Evolutionary conservation across 371 early-diverging fungal species (phyloP), one percentile per base, ranked within the genome.

Genomic region (Apophysomyces sp.): DNA sequence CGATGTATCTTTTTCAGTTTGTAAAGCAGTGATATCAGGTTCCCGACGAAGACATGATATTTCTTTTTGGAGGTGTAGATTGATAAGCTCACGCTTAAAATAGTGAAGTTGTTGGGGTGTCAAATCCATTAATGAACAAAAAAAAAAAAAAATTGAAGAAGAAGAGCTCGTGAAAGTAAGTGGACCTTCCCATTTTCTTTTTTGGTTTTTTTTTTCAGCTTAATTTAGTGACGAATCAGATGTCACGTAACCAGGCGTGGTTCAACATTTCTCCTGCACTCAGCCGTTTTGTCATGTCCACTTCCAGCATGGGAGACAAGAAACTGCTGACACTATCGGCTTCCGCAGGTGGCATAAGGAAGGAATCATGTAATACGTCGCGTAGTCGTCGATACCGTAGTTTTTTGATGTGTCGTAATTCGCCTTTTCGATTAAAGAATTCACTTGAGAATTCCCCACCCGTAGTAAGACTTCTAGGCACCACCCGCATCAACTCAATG

Each of bases 331-430:
- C 66, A 3, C 73, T 75, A 34, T 85, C 83, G 12, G 91, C 82
- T 29, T 90, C 86, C 18, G 70, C 63, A 30, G 73, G 69, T 55
- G 83, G 63, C 53, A 89, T 81, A n/a, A 68, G 60, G 66, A 93
- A 95, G 58, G 95, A 93, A 58, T 94, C 93, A 55, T 84, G 81
- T 18, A 97, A 76, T 3, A 97, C 92, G 65, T 95, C 94, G 21
- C 81, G 59, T 34, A 98, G 71, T 58, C 86, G 78, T 86, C 95
- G 92, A 63, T 86, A 85, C 34, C 92, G 86, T 30, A 98, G 82
- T 60, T 89, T 89, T 60, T 89, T 89, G 61, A 98, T 97, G 55
- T 91, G 89, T 30, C 91, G 86, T 56, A 98, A 74, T 70, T 94
- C 94, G 28, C 87, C 87, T 59, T 87, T 80, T 4, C 89, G 79